These are phyloP conservation scores for Psophocarpus tetragonolobus DNA, from an alignment of 306 rosid species.

Conservation along the genomic window DNA sequence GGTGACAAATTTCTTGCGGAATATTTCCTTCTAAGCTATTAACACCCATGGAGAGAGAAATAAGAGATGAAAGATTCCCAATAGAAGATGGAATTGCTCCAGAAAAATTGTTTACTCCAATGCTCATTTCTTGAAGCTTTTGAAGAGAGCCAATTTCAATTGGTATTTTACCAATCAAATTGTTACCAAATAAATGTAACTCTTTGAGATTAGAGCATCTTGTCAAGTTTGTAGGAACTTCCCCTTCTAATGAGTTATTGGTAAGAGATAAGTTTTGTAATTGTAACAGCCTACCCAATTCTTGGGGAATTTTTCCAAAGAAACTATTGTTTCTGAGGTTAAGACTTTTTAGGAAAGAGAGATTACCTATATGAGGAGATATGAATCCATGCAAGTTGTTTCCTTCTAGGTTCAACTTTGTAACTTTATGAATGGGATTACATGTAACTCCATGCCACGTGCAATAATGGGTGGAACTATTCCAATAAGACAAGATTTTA, in stretches of 20 bases:
- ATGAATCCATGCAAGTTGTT: constrained; percentile 33
- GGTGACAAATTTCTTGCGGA: constrained; percentile 34
- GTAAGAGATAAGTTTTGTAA: constrained; percentile 16
- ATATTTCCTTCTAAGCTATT: constrained; percentile 37
- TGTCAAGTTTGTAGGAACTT: constrained; percentile 42
- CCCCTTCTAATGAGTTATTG: constrained; percentile 41
- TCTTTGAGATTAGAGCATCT: not conserved
- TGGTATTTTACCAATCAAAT: constrained; percentile 30
- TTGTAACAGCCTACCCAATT: constrained; percentile 26
- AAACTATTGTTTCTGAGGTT: constrained; percentile 35
- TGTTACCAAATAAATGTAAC: constrained; percentile 4
- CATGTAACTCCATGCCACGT: constrained; percentile 54
- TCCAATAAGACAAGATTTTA: constrained; percentile 41
- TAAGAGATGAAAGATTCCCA: constrained; percentile 44
- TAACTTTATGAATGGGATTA: constrained; percentile 29
- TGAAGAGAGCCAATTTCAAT: constrained; percentile 22
- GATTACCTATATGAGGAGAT: constrained; percentile 52
- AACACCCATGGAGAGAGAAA: not conserved
- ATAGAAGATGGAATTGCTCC: constrained; percentile 41
- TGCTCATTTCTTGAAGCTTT: constrained; percentile 1
- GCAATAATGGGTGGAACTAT: constrained; percentile 43
- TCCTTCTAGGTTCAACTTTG: constrained; percentile 21
- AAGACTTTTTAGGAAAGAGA: constrained; percentile 33
- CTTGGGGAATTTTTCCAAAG: constrained; percentile 36
- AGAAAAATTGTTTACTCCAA: constrained; percentile 18